Percentiles rank a stretch among this genome's conserved stretches.
Evolutionary conservation across 495 filamentous ascomycete species (phyloP).

Genomic region (Corynascus novoguineensis): DNA sequence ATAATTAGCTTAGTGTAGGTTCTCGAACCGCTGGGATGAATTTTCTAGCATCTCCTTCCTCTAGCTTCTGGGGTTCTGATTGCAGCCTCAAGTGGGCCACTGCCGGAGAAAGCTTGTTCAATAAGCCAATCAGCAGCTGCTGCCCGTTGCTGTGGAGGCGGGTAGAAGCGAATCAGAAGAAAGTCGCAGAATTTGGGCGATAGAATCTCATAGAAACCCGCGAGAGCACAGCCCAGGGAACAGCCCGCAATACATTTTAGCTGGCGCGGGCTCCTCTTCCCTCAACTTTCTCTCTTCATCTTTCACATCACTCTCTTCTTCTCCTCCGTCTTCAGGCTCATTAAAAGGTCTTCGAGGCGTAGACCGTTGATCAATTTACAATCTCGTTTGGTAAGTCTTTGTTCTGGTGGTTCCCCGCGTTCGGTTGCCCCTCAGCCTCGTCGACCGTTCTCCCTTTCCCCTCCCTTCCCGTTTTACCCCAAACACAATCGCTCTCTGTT

Average conservation of each 20-base stretch:
- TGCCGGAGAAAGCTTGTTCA: constrained; percentile 17
- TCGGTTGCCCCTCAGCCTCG: constrained; percentile 4
- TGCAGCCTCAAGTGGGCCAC: constrained; percentile 26
- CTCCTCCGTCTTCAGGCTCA: constrained; percentile 6
- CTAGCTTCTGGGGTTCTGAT: constrained; percentile 7
- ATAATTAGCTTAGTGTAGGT: not conserved
- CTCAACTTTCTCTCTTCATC: constrained; percentile 19
- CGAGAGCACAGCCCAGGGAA: constrained; percentile 24
- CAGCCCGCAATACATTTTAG: constrained; percentile 33
- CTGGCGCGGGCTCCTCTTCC: constrained; percentile 23
- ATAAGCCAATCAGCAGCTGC: constrained; percentile 24
- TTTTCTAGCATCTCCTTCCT: not conserved
- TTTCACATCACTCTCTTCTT: constrained; percentile 17
- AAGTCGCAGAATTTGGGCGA: constrained; percentile 28
- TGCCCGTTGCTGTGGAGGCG: constrained; percentile 28
- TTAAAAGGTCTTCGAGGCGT: constrained; percentile 14
- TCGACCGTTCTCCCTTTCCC: not conserved
- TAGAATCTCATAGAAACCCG: constrained; percentile 39
- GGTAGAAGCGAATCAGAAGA: constrained; percentile 31
- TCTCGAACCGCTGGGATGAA: not conserved
- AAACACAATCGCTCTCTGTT: not conserved
- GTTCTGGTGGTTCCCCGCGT: not conserved
- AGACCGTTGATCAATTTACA: constrained; percentile 13
- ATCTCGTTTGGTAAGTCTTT: constrained; percentile 24
- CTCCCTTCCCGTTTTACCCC: not conserved